Percentiles rank a stretch among this genome's conserved stretches.
Conservation (phyloP, 371 early-diverging fungal genomes). For the Mucor piriformis region DNA sequence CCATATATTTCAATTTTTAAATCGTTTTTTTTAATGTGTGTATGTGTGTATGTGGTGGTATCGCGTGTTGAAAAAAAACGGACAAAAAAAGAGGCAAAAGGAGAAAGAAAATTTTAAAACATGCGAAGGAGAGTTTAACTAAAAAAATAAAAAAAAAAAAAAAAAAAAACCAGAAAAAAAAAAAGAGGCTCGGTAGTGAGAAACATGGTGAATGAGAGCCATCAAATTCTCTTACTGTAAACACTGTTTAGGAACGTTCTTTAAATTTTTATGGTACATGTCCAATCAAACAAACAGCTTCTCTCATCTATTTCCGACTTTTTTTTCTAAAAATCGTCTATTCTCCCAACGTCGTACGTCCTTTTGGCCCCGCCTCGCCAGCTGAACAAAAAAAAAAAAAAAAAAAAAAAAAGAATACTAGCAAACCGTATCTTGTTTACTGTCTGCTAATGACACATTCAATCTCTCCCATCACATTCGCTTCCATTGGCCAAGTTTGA, state of each 20-base stretch:
- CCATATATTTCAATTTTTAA: conserved; percentile 13
- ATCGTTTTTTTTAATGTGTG: too few species aligned
- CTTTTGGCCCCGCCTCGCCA: too few species aligned
- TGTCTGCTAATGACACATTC: not conserved
- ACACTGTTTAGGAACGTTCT: conserved; percentile 26
- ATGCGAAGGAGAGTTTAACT: conserved; percentile 25
- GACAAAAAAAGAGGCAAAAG: conserved; percentile 4
- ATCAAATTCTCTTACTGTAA: conserved; percentile 2
- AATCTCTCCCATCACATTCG: not conserved
- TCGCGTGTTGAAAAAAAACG: not conserved
- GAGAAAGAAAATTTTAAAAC: conserved; percentile 16
- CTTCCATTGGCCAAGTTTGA: conserved; percentile 21
- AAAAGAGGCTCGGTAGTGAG: conserved; percentile 22
- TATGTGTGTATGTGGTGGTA: not conserved
- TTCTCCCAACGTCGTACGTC: too few species aligned
- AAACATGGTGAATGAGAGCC: conserved; percentile 30
- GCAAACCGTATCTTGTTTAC: not conserved
- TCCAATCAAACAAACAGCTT: conserved; percentile 10
- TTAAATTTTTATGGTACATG: conserved; percentile 21
- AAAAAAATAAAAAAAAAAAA: conserved; percentile 19
- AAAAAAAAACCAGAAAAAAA: conserved; percentile 12
- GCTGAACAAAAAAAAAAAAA: too few species aligned
- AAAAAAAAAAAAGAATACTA: too few species aligned
- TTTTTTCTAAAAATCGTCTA: not conserved
- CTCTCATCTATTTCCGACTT: conserved; percentile 3